A percentile compares a stretch with the other conserved stretches of the same genome.
These are phyloP conservation scores for Tieghemiomyces parasiticus DNA, from an alignment of 192 early-diverging fungal species.

Conservation along the genomic window DNA sequence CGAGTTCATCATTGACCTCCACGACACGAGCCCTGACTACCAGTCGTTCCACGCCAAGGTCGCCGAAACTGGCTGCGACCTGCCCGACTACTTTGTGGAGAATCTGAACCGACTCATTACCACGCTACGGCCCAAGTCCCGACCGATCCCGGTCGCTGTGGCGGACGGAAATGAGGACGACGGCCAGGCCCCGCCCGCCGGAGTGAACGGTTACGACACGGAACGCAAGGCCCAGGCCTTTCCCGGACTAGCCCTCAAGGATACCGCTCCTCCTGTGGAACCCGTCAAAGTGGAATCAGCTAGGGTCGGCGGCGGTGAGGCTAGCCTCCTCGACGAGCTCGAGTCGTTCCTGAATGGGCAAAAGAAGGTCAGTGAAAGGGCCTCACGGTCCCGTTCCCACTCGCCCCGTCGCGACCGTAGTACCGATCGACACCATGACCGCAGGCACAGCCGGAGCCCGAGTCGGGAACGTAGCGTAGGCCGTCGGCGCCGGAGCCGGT, in stretches of 20 bases:
- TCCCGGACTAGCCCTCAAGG: constrained; percentile 50
- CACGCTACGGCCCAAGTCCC: constrained; percentile 53
- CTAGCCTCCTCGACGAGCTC: not conserved
- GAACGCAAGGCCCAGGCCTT: constrained; percentile 50
- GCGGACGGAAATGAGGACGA: not conserved
- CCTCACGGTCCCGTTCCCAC: not conserved
- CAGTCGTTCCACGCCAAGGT: constrained; percentile 52
- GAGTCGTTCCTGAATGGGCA: constrained; percentile 11
- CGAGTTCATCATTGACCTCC: constrained; percentile 83
- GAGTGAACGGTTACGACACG: constrained; percentile 21
- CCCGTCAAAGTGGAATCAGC: not conserved
- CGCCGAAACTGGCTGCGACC: constrained; percentile 58
- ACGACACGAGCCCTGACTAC: constrained; percentile 47
- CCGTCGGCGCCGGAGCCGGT: constrained; percentile 16
- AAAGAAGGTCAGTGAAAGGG: constrained; percentile 25
- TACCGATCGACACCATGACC: constrained; percentile 11
- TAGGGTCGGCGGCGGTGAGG: too few species aligned
- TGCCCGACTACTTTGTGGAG: constrained; percentile 66
- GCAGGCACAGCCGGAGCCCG: constrained; percentile 12
- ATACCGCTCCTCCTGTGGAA: not conserved
- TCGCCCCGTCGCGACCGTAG: constrained; percentile 15
- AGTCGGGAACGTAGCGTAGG: constrained; percentile 12
- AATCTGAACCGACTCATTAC: constrained; percentile 78
- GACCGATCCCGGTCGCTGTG: not conserved
- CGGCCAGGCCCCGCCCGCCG: constrained; percentile 7